A percentile compares a stretch with the other conserved stretches of the same genome.
Evolutionary conservation across 148 eudicot species (phyloP).

Genomic region (Silene conica): DNA sequence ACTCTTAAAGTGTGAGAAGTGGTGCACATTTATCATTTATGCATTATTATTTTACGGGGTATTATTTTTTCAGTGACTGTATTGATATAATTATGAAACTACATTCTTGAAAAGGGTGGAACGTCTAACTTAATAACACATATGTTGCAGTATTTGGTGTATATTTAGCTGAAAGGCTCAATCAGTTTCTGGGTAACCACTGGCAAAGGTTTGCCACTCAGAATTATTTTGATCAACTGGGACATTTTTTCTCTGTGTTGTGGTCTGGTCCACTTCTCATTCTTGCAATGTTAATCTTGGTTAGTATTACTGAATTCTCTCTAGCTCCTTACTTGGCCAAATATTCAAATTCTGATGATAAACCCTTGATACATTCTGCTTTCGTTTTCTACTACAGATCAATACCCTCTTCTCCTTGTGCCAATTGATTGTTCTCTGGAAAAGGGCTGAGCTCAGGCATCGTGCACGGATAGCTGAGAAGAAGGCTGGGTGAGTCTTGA

Average conservation of each 20-base stretch:
- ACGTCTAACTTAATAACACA: background rate
- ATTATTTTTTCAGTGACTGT: too few relatives aligned
- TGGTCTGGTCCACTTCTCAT: conserved; percentile 95
- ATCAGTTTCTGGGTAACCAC: conserved; percentile 47
- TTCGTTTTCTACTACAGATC: conserved; percentile 41
- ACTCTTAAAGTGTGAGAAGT: background rate
- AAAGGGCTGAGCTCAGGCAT: conserved; percentile 88
- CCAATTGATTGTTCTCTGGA: conserved; percentile 74
- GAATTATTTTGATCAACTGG: conserved; percentile 81
- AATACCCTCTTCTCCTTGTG: conserved; percentile 80
- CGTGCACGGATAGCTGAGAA: conserved; percentile 69
- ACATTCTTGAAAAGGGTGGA: background rate
- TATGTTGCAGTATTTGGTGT: conserved; percentile 75
- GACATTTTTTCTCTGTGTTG: conserved; percentile 72
- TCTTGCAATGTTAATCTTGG: conserved; percentile 80
- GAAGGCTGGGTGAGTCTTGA: conserved; percentile 47
- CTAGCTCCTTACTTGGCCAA: background rate
- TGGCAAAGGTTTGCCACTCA: conserved; percentile 91
- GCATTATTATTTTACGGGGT: background rate
- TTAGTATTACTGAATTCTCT: conserved; percentile 29
- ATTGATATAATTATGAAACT: too few relatives aligned
- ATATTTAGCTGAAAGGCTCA: conserved; percentile 80
- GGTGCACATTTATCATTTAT: background rate
- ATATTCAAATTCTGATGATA: background rate
- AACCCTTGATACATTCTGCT: background rate